Conservation (phyloP, 352 stramenopile genomes). For the Heterotrichella gracilis region DNA sequence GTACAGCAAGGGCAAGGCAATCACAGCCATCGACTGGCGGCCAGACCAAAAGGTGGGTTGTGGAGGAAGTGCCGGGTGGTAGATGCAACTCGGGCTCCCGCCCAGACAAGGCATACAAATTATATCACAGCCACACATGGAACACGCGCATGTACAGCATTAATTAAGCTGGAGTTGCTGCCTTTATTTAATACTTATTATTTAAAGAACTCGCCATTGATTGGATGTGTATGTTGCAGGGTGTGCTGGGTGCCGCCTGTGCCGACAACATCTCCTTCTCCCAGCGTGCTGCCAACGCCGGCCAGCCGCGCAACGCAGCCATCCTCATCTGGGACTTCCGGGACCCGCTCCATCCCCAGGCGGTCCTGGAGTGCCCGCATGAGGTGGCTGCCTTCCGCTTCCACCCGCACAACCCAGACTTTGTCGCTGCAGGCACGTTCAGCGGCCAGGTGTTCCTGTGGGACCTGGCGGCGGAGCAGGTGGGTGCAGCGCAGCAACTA, state of each 20-base stretch:
- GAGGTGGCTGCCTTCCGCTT: conserved; percentile 48
- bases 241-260: conserved; percentile 42
- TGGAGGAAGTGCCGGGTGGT: too few species aligned
- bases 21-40: conserved; percentile 52
- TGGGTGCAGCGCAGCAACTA: too few species aligned
- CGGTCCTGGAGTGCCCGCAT: conserved; percentile 54
- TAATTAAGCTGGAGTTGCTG: too few species aligned
- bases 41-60: too few species aligned
- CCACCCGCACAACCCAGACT: conserved; percentile 41
- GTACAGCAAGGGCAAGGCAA: conserved; percentile 57
- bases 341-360: conserved; percentile 55
- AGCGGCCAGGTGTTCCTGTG: conserved; percentile 55
- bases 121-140: too few species aligned
- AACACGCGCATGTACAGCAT: too few species aligned
- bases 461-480: conserved; percentile 48
- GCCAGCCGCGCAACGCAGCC: conserved; percentile 37
- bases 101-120: too few species aligned
- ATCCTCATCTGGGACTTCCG: conserved; percentile 65
- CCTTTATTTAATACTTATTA: too few species aligned
- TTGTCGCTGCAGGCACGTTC: conserved; percentile 38
- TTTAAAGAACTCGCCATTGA: too few species aligned
- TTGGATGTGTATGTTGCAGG: too few species aligned
- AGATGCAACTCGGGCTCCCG: too few species aligned
- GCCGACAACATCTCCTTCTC: conserved; percentile 44
- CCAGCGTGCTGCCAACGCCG: conserved; percentile 31